phyloP scores from a whole-genome alignment of 257 asterid genomes.

The Solanum tacnaense region DNA sequence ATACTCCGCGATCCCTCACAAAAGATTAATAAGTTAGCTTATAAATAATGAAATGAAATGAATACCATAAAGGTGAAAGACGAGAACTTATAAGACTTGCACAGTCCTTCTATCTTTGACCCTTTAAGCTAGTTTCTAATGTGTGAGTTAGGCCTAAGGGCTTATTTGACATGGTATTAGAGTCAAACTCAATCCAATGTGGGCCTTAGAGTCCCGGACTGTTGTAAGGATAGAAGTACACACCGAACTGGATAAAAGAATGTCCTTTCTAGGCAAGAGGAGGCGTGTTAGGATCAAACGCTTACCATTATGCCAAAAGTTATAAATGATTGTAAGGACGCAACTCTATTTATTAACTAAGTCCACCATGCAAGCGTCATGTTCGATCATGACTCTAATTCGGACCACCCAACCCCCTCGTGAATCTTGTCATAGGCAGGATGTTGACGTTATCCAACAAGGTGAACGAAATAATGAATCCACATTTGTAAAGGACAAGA shows the following conservation, averaged over 20 bases:
- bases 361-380: too few relatives aligned
- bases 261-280: neutral
- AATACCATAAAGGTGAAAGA: neutral
- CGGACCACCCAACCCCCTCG: accelerated
- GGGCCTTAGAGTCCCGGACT: accelerated
- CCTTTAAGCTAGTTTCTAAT: neutral
- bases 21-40: neutral
- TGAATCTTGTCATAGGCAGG: neutral
- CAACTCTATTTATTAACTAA: too few relatives aligned
- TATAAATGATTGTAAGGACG: too few relatives aligned
- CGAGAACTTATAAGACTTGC: neutral
- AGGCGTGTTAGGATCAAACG: neutral
- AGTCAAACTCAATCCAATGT: neutral
- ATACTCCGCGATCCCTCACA: neutral
- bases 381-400: neutral
- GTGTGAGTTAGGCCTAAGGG: accelerated
- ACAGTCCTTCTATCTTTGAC: neutral
- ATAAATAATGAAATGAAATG: neutral
- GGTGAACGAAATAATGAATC: neutral
- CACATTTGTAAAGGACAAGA: neutral
- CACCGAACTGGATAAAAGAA: neutral
- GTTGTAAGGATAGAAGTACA: neutral
- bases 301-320: too few relatives aligned
- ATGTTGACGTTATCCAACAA: neutral
- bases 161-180: neutral